Conservation (phyloP, 352 stramenopile genomes). For the Phytophthora rubi region DNA sequence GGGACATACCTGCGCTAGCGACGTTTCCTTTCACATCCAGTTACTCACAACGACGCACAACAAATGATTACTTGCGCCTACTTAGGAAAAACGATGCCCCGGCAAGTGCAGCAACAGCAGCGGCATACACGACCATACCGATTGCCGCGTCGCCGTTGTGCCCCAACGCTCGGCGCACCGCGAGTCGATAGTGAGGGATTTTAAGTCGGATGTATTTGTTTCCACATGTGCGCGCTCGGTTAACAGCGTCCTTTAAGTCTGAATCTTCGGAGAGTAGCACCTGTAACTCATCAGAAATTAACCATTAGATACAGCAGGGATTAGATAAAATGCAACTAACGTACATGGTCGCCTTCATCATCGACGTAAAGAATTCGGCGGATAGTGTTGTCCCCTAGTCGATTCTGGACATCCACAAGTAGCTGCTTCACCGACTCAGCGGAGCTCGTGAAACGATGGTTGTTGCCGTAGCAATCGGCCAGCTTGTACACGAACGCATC, state of each 20-base stretch:
- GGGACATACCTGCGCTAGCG: not conserved
- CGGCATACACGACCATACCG: conserved; percentile 83
- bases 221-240: conserved; percentile 74
- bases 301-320: conserved; percentile 6
- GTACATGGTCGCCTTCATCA: conserved; percentile 81
- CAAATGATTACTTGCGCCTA: conserved; percentile 53
- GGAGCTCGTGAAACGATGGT: conserved; percentile 87
- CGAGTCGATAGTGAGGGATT: conserved; percentile 58
- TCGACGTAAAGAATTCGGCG: conserved; percentile 82
- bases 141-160: conserved; percentile 59
- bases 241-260: conserved; percentile 84
- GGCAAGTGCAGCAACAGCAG: conserved; percentile 75
- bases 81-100: conserved; percentile 83
- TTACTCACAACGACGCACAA: conserved; percentile 10
- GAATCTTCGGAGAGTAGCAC: conserved; percentile 81
- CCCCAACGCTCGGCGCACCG: conserved; percentile 47
- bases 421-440: conserved; percentile 77
- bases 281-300: conserved; percentile 29
- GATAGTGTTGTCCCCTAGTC: conserved; percentile 78
- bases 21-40: not conserved
- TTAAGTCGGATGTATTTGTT: conserved; percentile 88
- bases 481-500: conserved; percentile 88
- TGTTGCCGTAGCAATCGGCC: conserved; percentile 81
- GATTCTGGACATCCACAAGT: conserved; percentile 72
- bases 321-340: conserved; percentile 25